phyloP scores from a whole-genome alignment of 2,329 filamentous ascomycete species.

The Pseudogymnoascus sp. region DNA sequence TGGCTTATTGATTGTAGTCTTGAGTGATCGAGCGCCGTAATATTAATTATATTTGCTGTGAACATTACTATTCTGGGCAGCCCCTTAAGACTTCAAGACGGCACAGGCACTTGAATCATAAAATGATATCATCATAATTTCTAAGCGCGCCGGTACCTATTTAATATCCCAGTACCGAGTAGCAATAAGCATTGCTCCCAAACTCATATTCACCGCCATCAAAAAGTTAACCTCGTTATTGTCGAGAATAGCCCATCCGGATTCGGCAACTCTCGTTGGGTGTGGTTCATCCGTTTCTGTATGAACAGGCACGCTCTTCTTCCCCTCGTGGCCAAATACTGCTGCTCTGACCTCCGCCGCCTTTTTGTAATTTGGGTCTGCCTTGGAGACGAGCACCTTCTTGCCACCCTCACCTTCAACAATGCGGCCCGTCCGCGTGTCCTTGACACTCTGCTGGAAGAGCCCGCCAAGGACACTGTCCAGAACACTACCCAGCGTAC shows the following conservation, averaged over 20 bases:
- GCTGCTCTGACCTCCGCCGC: conserved; percentile 34
- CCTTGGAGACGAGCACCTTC: conserved; percentile 40
- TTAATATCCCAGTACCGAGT: conserved; percentile 5
- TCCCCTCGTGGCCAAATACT: conserved; percentile 36
- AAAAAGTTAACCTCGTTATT: conserved; percentile 94
- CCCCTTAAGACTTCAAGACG: not conserved
- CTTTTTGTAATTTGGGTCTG: conserved; percentile 26
- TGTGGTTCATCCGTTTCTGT: conserved; percentile 29
- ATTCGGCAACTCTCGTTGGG: conserved; percentile 45
- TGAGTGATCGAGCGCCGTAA: not conserved
- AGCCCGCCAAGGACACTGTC: conserved; percentile 83
- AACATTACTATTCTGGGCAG: not conserved
- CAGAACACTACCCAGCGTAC: conserved; percentile 69
- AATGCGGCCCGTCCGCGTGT: conserved; percentile 75
- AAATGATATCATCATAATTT: not conserved
- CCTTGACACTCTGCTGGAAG: conserved; percentile 78
- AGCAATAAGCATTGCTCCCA: conserved; percentile 64
- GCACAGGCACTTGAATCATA: not conserved
- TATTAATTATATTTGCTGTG: not conserved
- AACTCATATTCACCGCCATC: conserved; percentile 78
- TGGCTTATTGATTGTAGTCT: not conserved
- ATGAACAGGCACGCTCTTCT: conserved; percentile 33
- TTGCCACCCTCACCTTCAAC: conserved; percentile 76
- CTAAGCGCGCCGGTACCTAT: conserved; percentile 1
- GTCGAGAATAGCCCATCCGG: conserved; percentile 68